phyloP scores from a whole-genome alignment of 1,139 yeast genomes.

The Eremothecium cymbalariae region DNA sequence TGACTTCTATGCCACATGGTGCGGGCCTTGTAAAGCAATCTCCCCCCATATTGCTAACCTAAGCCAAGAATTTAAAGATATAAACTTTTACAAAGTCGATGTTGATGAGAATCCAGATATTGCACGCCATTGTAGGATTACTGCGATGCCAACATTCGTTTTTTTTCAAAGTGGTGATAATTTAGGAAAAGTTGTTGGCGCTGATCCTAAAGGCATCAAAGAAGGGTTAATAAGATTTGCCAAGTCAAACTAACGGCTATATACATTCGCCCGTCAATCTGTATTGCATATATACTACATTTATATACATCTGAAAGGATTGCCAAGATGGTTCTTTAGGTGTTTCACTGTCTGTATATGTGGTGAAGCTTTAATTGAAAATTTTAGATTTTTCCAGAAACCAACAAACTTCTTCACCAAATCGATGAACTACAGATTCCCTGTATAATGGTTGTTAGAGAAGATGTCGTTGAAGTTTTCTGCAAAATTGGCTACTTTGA shows the following conservation, averaged over 20 bases:
- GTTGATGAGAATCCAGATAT: constrained; percentile 64
- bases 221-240: constrained; percentile 39
- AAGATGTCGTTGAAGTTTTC: constrained; percentile 18
- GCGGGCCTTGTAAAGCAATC: constrained; percentile 88
- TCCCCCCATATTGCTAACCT: constrained; percentile 71
- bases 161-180: constrained; percentile 62
- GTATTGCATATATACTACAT: too few relatives aligned
- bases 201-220: constrained; percentile 48
- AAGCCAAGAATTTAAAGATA: constrained; percentile 38
- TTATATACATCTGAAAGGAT: too few relatives aligned
- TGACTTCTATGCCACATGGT: constrained; percentile 87
- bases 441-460: too few relatives aligned
- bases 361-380: too few relatives aligned
- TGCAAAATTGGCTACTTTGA: constrained; percentile 15
- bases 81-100: constrained; percentile 70
- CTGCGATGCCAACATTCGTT: constrained; percentile 85
- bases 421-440: too few relatives aligned
- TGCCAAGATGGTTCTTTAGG: too few relatives aligned
- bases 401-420: too few relatives aligned
- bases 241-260: too few relatives aligned
- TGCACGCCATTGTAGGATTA: constrained; percentile 60
- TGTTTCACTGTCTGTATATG: too few relatives aligned
- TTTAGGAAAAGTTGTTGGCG: constrained; percentile 64
- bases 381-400: too few relatives aligned
- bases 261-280: too few relatives aligned